A percentile compares a stretch with the other conserved stretches of the same genome.
These are phyloP conservation scores for Volvariella surrecta DNA, from an alignment of 1,284 basidiomycete genomes.

Conservation along the genomic window DNA sequence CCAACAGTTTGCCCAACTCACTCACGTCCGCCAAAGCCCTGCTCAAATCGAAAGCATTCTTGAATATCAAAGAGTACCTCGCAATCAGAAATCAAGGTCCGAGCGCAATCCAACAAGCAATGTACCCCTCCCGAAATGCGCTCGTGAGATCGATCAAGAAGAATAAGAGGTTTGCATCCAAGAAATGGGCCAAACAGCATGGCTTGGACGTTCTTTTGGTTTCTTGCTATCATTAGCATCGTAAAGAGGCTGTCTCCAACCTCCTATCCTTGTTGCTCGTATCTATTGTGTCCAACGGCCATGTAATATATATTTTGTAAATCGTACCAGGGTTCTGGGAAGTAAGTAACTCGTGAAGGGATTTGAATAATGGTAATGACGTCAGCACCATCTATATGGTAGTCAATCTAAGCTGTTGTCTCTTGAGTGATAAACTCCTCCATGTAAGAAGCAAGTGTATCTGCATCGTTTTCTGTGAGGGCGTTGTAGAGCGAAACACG, in stretches of 20 bases:
- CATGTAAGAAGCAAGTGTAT: conserved; percentile 55
- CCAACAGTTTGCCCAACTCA: conserved; percentile 42
- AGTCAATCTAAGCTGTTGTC: not conserved
- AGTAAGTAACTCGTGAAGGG: conserved; percentile 9
- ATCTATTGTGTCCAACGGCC: too few species aligned
- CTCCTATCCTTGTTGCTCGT: too few species aligned
- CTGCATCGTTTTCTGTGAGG: conserved; percentile 73
- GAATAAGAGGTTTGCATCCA: conserved; percentile 35
- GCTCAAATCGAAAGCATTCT: conserved; percentile 54
- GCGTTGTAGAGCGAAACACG: conserved; percentile 95
- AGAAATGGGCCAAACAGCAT: conserved; percentile 52
- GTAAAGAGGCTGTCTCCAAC: too few species aligned
- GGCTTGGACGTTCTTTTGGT: conserved; percentile 60
- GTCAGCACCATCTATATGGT: too few species aligned
- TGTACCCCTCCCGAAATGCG: conserved; percentile 52
- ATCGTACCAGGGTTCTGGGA: conserved; percentile 2
- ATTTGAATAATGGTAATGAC: too few species aligned
- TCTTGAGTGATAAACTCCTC: conserved; percentile 37
- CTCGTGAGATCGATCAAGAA: conserved; percentile 49
- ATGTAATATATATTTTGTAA: too few species aligned
- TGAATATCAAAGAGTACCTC: conserved; percentile 68
- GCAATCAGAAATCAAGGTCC: conserved; percentile 54
- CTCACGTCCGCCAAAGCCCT: conserved; percentile 53
- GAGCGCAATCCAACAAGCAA: conserved; percentile 46
- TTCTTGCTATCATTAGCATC: conserved; percentile 17